Percentiles rank a stretch among this genome's conserved stretches.
These are phyloP conservation scores for Saccharomycopsis sp. DNA, from an alignment of 805 yeast genomes.

Conservation along the genomic window DNA sequence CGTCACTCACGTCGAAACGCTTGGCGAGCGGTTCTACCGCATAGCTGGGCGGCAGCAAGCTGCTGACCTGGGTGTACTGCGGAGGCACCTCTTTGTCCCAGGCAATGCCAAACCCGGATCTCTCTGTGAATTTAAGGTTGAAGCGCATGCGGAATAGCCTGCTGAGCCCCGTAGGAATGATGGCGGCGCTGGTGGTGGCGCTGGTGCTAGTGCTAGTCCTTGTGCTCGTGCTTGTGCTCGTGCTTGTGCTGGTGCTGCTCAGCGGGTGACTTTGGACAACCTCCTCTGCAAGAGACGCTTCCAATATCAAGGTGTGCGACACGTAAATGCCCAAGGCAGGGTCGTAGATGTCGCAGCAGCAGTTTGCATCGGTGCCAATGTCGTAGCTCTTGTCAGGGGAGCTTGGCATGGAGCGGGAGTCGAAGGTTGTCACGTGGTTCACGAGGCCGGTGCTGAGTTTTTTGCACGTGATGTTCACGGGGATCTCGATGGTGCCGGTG, in stretches of 20 bases:
- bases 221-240: not conserved
- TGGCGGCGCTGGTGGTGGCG: slow-evolving; percentile 19
- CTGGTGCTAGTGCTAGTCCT: slow-evolving; percentile 3
- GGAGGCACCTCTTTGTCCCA: slow-evolving; percentile 99
- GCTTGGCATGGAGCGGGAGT: slow-evolving; percentile 34
- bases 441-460: slow-evolving; percentile 46
- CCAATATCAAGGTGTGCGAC: slow-evolving; percentile 69
- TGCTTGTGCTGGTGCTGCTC: not conserved
- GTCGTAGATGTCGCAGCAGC: slow-evolving; percentile 76
- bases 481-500: slow-evolving; percentile 70
- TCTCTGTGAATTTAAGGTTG: slow-evolving; percentile 69
- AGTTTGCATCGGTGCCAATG: slow-evolving; percentile 34
- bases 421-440: slow-evolving; percentile 36
- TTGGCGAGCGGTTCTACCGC: no score
- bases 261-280: slow-evolving; percentile 33
- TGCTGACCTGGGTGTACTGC: slow-evolving; percentile 73
- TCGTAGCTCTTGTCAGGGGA: slow-evolving; percentile 17
- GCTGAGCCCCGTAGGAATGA: slow-evolving; percentile 91
- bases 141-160: slow-evolving; percentile 93
- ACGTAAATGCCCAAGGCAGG: slow-evolving; percentile 71
- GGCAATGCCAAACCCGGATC: slow-evolving; percentile 91
- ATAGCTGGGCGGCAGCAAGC: slow-evolving; percentile 84
- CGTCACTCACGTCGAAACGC: slow-evolving; percentile 10
- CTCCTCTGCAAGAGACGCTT: slow-evolving; percentile 93
- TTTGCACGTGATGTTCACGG: slow-evolving; percentile 59